Evolutionary conservation across 176 grass and related monocot species (phyloP).

Genomic region (Oryza coarctata): DNA sequence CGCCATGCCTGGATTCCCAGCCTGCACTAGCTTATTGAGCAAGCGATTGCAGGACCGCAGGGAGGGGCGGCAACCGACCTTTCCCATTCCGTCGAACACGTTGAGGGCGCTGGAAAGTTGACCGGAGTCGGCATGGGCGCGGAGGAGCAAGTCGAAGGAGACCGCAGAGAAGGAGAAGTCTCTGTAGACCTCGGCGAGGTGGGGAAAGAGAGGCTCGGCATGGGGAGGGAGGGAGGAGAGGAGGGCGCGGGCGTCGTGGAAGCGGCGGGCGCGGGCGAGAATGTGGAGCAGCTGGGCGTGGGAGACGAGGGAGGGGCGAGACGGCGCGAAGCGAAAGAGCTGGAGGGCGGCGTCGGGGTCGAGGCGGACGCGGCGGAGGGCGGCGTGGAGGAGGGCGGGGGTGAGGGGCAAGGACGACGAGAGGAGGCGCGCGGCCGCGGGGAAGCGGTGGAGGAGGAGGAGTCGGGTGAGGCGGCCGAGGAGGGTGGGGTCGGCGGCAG

Average conservation of each 20-base stretch:
- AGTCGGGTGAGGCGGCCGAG: conserved; percentile 75
- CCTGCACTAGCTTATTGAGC: conserved; percentile 62
- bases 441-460: conserved; percentile 74
- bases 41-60: conserved; percentile 77
- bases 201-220: conserved; percentile 48
- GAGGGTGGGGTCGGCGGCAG: conserved; percentile 29
- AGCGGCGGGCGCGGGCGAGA: conserved; percentile 65
- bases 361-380: conserved; percentile 67
- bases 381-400: conserved; percentile 57
- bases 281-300: conserved; percentile 81
- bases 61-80: conserved; percentile 59
- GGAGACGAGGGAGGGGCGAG: conserved; percentile 43
- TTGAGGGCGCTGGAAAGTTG: conserved; percentile 55
- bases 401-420: conserved; percentile 45
- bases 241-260: conserved; percentile 43
- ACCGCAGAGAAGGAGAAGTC: conserved; percentile 75
- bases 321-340: conserved; percentile 61
- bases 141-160: conserved; percentile 85
- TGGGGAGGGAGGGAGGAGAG: conserved; percentile 46
- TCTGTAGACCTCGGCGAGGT: conserved; percentile 60
- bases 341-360: conserved; percentile 56
- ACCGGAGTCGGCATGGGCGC: conserved; percentile 45
- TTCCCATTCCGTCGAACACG: conserved; percentile 86
- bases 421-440: conserved; percentile 52
- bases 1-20: conserved; percentile 37